Evolutionary conservation across 2,329 filamentous ascomycete genomes (phyloP).

Genomic region (Drechslerella dactyloides): DNA sequence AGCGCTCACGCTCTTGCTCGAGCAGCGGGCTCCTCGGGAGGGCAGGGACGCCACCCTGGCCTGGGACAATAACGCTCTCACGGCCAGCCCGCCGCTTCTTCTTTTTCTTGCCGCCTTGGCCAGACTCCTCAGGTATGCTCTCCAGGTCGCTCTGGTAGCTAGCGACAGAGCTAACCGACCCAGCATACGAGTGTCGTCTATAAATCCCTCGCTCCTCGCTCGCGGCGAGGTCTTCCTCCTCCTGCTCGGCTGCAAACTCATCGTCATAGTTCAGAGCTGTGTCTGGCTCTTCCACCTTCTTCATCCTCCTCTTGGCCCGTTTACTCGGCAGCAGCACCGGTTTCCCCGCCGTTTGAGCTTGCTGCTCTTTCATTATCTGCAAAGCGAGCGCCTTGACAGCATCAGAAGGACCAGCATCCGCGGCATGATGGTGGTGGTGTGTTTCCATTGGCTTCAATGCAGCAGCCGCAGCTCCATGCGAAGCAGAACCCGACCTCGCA

Average conservation of each 20-base stretch:
- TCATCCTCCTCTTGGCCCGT: conserved; percentile 27
- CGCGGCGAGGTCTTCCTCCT: neutral
- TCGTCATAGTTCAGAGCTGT: conserved; percentile 24
- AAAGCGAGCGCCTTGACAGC: conserved; percentile 39
- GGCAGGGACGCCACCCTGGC: conserved; percentile 36
- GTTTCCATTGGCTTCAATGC: neutral
- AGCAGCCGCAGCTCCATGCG: conserved; percentile 17
- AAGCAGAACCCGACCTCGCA: conserved; percentile 2
- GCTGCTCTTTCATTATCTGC: conserved; percentile 42
- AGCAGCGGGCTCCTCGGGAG: conserved; percentile 42
- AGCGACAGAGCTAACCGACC: conserved; percentile 41
- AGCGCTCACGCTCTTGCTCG: conserved; percentile 18
- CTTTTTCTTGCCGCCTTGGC: conserved; percentile 22
- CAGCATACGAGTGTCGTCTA: conserved; percentile 33
- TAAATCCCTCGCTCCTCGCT: conserved; percentile 19
- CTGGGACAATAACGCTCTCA: conserved; percentile 40
- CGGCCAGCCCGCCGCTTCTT: conserved; percentile 38
- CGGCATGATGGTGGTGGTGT: neutral
- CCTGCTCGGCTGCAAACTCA: conserved; percentile 22
- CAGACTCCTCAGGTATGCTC: conserved; percentile 47
- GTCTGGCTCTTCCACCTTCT: conserved; percentile 25
- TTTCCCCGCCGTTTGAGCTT: conserved; percentile 30
- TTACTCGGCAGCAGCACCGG: conserved; percentile 33
- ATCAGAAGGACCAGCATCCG: conserved; percentile 32
- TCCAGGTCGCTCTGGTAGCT: conserved; percentile 46